A percentile compares a stretch with the other conserved stretches of the same genome.
phyloP scores from a whole-genome alignment of 2,329 filamentous ascomycete genomes.

The Sarocladium kiliense region DNA sequence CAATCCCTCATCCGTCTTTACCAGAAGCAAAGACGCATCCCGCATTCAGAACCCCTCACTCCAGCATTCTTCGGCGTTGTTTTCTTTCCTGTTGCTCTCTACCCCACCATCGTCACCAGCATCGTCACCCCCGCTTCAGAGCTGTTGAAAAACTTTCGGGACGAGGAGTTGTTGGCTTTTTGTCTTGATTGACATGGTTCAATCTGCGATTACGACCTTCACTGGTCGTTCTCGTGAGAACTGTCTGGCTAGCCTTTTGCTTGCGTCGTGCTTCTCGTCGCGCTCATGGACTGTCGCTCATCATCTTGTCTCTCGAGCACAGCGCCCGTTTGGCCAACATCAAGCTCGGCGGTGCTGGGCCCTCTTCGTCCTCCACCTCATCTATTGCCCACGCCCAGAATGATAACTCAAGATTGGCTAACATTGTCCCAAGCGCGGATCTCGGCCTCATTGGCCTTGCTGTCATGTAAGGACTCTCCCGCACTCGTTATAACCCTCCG shows the following conservation, averaged over 20 bases:
- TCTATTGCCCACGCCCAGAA: slow-evolving; percentile 15
- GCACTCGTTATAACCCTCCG: slow-evolving; percentile 12
- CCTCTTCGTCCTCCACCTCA: slow-evolving; percentile 36
- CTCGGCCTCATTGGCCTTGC: slow-evolving; percentile 89
- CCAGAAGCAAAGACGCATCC: background rate
- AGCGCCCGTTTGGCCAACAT: slow-evolving; percentile 73
- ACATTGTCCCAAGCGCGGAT: slow-evolving; percentile 66
- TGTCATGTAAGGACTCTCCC: slow-evolving; percentile 62
- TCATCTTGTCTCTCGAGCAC: slow-evolving; percentile 24
- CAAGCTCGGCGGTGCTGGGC: slow-evolving; percentile 56
- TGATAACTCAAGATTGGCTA: slow-evolving; percentile 35
- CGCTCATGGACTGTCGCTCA: slow-evolving; percentile 27
- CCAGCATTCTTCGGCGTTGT: background rate
- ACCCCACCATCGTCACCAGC: slow-evolving; percentile 7
- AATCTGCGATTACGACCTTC: background rate
- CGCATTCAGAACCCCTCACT: background rate
- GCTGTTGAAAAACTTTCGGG: background rate
- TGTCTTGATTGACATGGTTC: background rate
- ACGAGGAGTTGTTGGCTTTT: background rate
- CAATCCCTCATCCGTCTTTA: slow-evolving; percentile 14
- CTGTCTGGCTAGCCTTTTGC: background rate
- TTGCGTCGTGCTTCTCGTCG: slow-evolving; percentile 10
- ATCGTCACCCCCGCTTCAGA: background rate
- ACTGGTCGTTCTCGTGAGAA: background rate
- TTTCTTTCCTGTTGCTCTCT: background rate